phyloP scores from a whole-genome alignment of 768 basidiomycete genomes.

The Trametes gibbosa region DNA sequence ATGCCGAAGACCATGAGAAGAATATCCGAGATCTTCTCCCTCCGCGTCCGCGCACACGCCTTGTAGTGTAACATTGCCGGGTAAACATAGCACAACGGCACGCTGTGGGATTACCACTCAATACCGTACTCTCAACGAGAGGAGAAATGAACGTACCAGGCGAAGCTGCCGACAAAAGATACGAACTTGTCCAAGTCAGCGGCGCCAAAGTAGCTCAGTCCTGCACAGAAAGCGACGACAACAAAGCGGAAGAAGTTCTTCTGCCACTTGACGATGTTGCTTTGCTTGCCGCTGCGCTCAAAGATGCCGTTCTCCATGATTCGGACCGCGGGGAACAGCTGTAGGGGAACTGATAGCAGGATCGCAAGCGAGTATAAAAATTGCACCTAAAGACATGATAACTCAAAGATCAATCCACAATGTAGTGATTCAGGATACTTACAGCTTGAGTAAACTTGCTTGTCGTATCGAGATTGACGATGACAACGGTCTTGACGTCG shows the following conservation, averaged over 20 bases:
- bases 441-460: constrained; percentile 88
- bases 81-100: constrained; percentile 92
- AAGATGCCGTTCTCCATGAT: constrained; percentile 97
- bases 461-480: constrained; percentile 85
- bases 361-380: constrained; percentile 92
- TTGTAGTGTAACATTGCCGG: constrained; percentile 91
- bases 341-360: constrained; percentile 85
- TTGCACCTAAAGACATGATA: constrained; percentile 52
- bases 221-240: constrained; percentile 77
- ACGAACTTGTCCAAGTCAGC: constrained; percentile 95
- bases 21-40: constrained; percentile 66
- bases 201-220: constrained; percentile 79
- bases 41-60: constrained; percentile 73
- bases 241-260: constrained; percentile 89
- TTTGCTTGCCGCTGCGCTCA: constrained; percentile 78
- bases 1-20: constrained; percentile 74
- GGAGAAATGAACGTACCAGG: constrained; percentile 59
- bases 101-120: constrained; percentile 41
- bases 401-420: background rate
- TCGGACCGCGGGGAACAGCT: constrained; percentile 96
- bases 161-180: constrained; percentile 88
- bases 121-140: no score
- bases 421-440: constrained; percentile 30
- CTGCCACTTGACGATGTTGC: constrained; percentile 86
- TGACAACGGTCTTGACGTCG: constrained; percentile 87